These are phyloP conservation scores for Fistulinella staudtii DNA, from an alignment of 1,284 basidiomycete genomes.

Conservation along the genomic window DNA sequence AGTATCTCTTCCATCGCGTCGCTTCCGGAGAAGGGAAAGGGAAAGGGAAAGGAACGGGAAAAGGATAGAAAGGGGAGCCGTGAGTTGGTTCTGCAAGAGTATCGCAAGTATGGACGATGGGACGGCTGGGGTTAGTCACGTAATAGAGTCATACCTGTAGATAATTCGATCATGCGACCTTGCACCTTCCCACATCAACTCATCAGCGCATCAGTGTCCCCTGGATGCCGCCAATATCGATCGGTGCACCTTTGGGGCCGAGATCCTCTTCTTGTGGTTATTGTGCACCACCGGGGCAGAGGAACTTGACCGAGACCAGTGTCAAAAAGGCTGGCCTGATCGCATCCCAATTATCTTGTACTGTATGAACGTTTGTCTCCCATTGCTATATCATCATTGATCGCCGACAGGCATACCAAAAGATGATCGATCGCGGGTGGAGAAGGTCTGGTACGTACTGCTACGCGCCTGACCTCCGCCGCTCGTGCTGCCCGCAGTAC, in stretches of 20 bases:
- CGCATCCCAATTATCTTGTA: slow-evolving; percentile 44
- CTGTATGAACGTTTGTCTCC: slow-evolving; percentile 34
- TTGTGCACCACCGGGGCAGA: slow-evolving; percentile 36
- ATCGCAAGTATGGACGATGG: slow-evolving; percentile 75
- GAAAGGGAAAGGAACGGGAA: slow-evolving; percentile 53
- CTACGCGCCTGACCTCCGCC: slow-evolving; percentile 79
- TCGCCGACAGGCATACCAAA: slow-evolving; percentile 59
- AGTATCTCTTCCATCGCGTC: slow-evolving; percentile 50
- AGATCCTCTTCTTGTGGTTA: slow-evolving; percentile 39
- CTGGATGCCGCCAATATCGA: slow-evolving; percentile 26
- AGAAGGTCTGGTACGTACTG: slow-evolving; percentile 79
- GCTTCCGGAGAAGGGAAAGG: slow-evolving; percentile 59
- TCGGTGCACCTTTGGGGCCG: slow-evolving; percentile 30
- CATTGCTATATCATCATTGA: slow-evolving; percentile 3
- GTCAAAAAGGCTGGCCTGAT: slow-evolving; percentile 36
- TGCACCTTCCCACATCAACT: too few relatives aligned
- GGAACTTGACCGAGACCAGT: slow-evolving; percentile 33
- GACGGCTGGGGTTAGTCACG: slow-evolving; percentile 71
- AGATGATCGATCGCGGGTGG: slow-evolving; percentile 89
- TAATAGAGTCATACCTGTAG: neutral
- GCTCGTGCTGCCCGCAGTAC: slow-evolving; percentile 90
- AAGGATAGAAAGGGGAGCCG: slow-evolving; percentile 57
- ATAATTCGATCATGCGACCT: too few relatives aligned
- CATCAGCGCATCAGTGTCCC: too few relatives aligned
- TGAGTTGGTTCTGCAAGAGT: slow-evolving; percentile 70